Evolutionary conservation across 2,329 filamentous ascomycete genomes (phyloP).

Genomic region (Colletotrichum sublineola): DNA sequence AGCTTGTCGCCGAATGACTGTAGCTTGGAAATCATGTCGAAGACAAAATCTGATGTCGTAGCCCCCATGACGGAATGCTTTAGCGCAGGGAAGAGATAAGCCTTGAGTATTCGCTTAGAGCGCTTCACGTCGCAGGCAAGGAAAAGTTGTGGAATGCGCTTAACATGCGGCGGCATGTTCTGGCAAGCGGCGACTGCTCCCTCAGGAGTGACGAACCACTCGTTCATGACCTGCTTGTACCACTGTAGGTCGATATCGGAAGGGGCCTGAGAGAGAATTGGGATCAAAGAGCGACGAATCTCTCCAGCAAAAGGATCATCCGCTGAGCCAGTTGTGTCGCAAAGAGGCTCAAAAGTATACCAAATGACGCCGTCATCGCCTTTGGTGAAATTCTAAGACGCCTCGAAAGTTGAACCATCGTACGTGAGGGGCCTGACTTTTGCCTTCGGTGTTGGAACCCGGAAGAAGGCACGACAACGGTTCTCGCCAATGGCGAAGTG

Average conservation of each 20-base stretch:
- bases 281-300: constrained; percentile 23
- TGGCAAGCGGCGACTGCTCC: constrained; percentile 9
- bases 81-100: constrained; percentile 45
- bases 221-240: constrained; percentile 28
- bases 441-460: constrained; percentile 26
- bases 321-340: constrained; percentile 23
- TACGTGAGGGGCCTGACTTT: constrained; percentile 30
- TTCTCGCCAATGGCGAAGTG: constrained; percentile 60
- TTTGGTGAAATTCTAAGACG: constrained; percentile 35
- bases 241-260: constrained; percentile 34
- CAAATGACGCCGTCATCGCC: constrained; percentile 26
- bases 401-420: constrained; percentile 34
- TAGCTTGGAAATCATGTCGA: constrained; percentile 44
- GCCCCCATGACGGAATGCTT: constrained; percentile 44
- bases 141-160: constrained; percentile 44
- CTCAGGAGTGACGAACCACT: constrained; percentile 32
- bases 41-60: constrained; percentile 43
- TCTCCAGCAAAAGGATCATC: constrained; percentile 31
- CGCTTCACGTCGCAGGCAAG: constrained; percentile 45
- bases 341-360: constrained; percentile 31
- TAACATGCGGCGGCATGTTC: constrained; percentile 11
- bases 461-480: constrained; percentile 33
- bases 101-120: constrained; percentile 43
- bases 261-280: constrained; percentile 23
- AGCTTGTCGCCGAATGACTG: constrained; percentile 37